Base-by-base conservation (phyloP, 1,284 basidiomycete species). In the Meripilus lineatus region DNA sequence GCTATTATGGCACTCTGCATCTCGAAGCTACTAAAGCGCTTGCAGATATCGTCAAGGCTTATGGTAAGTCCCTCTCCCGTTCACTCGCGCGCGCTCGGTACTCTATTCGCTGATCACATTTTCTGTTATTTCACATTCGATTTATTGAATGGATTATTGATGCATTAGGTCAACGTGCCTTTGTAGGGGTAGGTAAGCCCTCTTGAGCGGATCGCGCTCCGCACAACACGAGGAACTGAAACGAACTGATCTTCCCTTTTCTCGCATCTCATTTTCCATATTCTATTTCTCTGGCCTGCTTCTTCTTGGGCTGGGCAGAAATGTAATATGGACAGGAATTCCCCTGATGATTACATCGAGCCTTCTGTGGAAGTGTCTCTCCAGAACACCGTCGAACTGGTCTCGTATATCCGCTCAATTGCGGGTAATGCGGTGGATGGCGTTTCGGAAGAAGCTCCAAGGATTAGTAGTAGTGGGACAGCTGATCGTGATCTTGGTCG, bases 261-360 rank as follows among this genome's bases (percentile, higher is more conserved):
- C n/a, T n/a, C n/a, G 28, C 28, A n/a, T 30, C n/a, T 30, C n/a
- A 30, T 30, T 22, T 10, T 4, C 33, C 33, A 20, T 23, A 18
- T 32, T 28, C 43, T 3, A 17, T 11, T 11, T 10, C 43, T 40
- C n/a, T 41, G 22, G 32, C 37, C 30, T 23, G 35, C 10, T 34
- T 32, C 18, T 15, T 15, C 28, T 30, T 30, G 8, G 28, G n/a
- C 24, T 13, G 15, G 33, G 38, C 57, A 89, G 85, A 89, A 95
- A 83, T 97, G 94, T 65, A 93, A 91, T 67, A 97, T 98, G 93
- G 77, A 97, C 67, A 75, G 83, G 18, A 75, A 93, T 57, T 74
- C 69, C 33, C 82, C 89, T 0, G 63, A 71, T 10, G 68, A 79
- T 58, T 97, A 95, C 64, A 64, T 83, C 53, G 93, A 96, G 63